These are phyloP conservation scores for Aphanomyces euteiches DNA, from an alignment of 352 stramenopile species.

Conservation along the genomic window DNA sequence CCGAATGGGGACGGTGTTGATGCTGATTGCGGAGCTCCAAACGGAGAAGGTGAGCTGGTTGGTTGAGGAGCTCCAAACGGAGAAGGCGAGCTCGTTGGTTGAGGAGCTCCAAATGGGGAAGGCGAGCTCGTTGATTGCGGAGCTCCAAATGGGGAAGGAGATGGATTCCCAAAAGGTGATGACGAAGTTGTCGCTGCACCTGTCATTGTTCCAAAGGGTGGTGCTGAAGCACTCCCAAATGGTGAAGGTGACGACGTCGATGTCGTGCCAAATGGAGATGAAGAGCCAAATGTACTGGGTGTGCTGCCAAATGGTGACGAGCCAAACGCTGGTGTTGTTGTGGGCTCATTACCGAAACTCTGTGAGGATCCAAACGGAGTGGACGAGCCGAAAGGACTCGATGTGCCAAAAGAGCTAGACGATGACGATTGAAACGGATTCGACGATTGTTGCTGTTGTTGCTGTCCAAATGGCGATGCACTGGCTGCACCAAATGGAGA, in stretches of 20 bases:
- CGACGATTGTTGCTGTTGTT: slow-evolving; percentile 7
- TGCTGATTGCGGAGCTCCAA: slow-evolving; percentile 11
- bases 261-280: slow-evolving; percentile 2
- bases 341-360: neutral
- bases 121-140: neutral
- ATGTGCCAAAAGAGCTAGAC: neutral
- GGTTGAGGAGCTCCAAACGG: slow-evolving; percentile 15
- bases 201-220: slow-evolving; percentile 1
- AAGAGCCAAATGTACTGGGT: neutral
- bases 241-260: neutral
- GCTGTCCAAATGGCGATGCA: neutral
- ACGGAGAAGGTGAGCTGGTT: slow-evolving; percentile 10
- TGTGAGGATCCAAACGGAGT: slow-evolving; percentile 19
- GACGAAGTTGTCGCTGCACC: neutral
- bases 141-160: slow-evolving; percentile 2
- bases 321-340: slow-evolving; percentile 10
- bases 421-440: slow-evolving; percentile 15
- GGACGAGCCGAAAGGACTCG: neutral
- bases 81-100: neutral
- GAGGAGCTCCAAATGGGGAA: neutral
- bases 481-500: neutral
- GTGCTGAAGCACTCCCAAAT: neutral
- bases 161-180: slow-evolving; percentile 22
- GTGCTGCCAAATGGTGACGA: neutral
- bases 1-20: neutral